These are phyloP conservation scores for Lactuca saligna DNA, from an alignment of 129 eudicot genomes.

Conservation along the genomic window DNA sequence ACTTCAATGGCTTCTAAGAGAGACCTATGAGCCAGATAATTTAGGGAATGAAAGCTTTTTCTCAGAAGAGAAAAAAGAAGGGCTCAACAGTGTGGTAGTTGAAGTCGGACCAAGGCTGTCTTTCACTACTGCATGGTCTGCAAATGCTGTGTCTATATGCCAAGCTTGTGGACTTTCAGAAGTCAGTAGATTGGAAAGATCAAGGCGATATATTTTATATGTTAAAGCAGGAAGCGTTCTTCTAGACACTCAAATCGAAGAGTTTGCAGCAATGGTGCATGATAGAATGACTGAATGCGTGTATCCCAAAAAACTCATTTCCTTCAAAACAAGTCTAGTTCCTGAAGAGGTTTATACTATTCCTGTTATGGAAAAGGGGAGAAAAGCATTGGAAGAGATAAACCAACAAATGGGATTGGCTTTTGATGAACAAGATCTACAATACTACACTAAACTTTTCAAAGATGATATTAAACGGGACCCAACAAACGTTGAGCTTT, in stretches of 20 bases:
- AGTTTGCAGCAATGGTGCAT: conserved; percentile 86
- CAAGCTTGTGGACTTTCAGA: conserved; percentile 79
- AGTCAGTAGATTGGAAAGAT: conserved; percentile 72
- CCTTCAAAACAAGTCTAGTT: conserved; percentile 62
- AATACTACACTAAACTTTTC: conserved; percentile 71
- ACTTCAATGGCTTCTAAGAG: conserved; percentile 79
- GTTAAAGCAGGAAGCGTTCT: conserved; percentile 45
- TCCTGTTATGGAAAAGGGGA: conserved; percentile 84
- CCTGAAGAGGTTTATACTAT: conserved; percentile 74
- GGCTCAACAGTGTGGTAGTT: conserved; percentile 38
- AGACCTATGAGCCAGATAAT: conserved; percentile 84
- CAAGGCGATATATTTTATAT: conserved; percentile 71
- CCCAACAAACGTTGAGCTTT: conserved; percentile 91
- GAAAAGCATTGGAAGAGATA: conserved; percentile 77
- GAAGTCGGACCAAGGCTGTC: conserved; percentile 94
- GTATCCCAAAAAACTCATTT: conserved; percentile 52
- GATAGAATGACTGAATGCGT: conserved; percentile 95
- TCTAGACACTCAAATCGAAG: conserved; percentile 59
- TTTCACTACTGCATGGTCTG: conserved; percentile 93
- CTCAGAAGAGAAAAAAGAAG: conserved; percentile 41
- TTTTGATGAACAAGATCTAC: conserved; percentile 92
- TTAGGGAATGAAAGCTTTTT: conserved; percentile 71
- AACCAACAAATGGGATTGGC: conserved; percentile 85
- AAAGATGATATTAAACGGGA: conserved; percentile 78
- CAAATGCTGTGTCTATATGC: conserved; percentile 91